Evolutionary conservation across 192 early-diverging fungal genomes (phyloP).

Genomic region (Lobulomyces angularis): DNA sequence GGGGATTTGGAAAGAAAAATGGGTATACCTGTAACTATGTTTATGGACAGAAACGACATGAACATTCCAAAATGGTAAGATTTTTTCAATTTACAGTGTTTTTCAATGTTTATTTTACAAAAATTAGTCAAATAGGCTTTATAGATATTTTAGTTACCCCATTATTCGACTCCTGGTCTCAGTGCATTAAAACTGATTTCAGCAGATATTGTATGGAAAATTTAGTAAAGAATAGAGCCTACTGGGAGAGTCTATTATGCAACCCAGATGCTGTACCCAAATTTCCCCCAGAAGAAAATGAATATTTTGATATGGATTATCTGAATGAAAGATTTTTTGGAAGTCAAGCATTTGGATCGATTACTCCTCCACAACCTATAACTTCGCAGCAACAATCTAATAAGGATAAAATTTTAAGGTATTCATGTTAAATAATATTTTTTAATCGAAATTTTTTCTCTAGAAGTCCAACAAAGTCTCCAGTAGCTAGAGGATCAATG

Average conservation of each 20-base stretch:
- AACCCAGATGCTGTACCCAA: constrained; percentile 27
- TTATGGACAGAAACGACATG: constrained; percentile 45
- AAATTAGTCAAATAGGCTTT: constrained; percentile 40
- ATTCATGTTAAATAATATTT: no score
- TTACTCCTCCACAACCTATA: no score
- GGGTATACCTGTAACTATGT: constrained; percentile 44
- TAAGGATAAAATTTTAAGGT: no score
- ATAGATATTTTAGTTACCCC: constrained; percentile 43
- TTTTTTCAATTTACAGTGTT: not conserved
- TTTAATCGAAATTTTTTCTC: no score
- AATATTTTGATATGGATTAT: no score
- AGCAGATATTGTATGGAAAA: constrained; percentile 29
- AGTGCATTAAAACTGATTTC: constrained; percentile 28
- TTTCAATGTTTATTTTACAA: not conserved
- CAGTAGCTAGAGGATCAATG: no score
- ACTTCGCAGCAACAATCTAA: no score
- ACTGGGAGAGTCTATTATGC: constrained; percentile 32
- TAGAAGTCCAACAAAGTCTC: no score
- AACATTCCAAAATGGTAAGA: constrained; percentile 44
- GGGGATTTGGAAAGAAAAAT: constrained; percentile 35
- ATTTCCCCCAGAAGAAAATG: not conserved
- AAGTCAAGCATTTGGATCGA: no score
- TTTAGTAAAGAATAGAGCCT: constrained; percentile 25
- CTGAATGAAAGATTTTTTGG: no score
- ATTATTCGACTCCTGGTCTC: constrained; percentile 35